These are phyloP conservation scores for Phanerochaete carnosa DNA, from an alignment of 768 basidiomycete species.

Conservation along the genomic window DNA sequence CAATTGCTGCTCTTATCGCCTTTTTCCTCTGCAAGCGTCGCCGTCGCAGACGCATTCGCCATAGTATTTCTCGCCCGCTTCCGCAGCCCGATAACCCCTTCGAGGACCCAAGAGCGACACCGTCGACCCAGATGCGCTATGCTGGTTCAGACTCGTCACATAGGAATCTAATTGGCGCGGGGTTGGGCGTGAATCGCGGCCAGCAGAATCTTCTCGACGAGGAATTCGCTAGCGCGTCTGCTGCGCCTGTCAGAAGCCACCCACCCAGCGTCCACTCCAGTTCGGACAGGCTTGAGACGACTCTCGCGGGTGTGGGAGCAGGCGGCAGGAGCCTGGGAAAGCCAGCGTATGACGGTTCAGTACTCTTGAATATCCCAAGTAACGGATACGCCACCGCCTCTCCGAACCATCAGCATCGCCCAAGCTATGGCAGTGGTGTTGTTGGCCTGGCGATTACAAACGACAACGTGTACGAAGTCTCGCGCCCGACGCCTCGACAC, in stretches of 20 bases:
- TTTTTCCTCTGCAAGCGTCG: constrained; percentile 41
- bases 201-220: neutral
- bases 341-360: constrained; percentile 11
- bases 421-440: constrained; percentile 1
- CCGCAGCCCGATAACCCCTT: constrained; percentile 33
- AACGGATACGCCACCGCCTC: constrained; percentile 11
- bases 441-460: constrained; percentile 22
- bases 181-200: neutral
- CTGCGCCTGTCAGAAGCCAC: neutral
- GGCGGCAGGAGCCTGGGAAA: neutral
- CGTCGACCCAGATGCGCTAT: constrained; percentile 19
- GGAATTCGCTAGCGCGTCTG: neutral
- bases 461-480: constrained; percentile 11
- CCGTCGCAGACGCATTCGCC: constrained; percentile 24
- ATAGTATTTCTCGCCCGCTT: constrained; percentile 20
- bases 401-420: neutral
- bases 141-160: constrained; percentile 4
- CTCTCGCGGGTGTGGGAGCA: constrained; percentile 12
- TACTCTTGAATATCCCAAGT: constrained; percentile 8
- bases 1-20: constrained; percentile 40
- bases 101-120: constrained; percentile 26
- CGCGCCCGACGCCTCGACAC: neutral
- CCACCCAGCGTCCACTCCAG: neutral
- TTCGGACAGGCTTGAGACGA: neutral
- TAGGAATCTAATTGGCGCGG: constrained; percentile 3